phyloP scores from a whole-genome alignment of 768 basidiomycete genomes.

The Cystobasidium tubakii region DNA sequence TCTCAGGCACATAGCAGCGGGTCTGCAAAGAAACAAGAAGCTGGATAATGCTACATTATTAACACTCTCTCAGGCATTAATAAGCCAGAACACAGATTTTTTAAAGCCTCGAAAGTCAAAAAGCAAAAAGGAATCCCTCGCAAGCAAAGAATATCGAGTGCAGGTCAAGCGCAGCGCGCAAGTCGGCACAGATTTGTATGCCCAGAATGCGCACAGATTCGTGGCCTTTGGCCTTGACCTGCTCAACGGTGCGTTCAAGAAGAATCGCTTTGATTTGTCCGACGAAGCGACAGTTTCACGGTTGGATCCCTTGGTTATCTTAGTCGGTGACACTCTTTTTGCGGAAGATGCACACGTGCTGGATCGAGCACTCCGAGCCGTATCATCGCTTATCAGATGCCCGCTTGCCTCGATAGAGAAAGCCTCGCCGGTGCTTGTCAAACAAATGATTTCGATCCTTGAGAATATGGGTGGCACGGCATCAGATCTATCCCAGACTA shows the following conservation, averaged over 20 bases:
- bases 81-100: slow-evolving; percentile 85
- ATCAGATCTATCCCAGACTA: slow-evolving; percentile 79
- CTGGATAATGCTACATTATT: slow-evolving; percentile 67
- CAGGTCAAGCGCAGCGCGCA: slow-evolving; percentile 63
- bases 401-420: slow-evolving; percentile 69
- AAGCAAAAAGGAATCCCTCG: slow-evolving; percentile 37
- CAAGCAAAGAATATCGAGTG: slow-evolving; percentile 54
- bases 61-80: slow-evolving; percentile 76
- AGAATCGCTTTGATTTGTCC: slow-evolving; percentile 77
- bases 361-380: slow-evolving; percentile 67
- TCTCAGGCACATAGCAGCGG: slow-evolving; percentile 70
- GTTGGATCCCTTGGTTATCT: slow-evolving; percentile 74
- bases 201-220: slow-evolving; percentile 84
- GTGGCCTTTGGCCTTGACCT: slow-evolving; percentile 86
- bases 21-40: slow-evolving; percentile 74
- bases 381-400: slow-evolving; percentile 72
- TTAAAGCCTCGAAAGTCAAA: slow-evolving; percentile 57
- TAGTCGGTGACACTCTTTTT: slow-evolving; percentile 87
- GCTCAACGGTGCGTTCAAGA: slow-evolving; percentile 76
- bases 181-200: slow-evolving; percentile 52
- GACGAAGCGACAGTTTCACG: slow-evolving; percentile 69
- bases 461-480: slow-evolving; percentile 77
- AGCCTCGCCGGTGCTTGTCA: slow-evolving; percentile 73
- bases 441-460: slow-evolving; percentile 75
- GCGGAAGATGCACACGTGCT: slow-evolving; percentile 71